These are phyloP conservation scores for Andrographis paniculata DNA, from an alignment of 305 asterid genomes.

Conservation along the genomic window DNA sequence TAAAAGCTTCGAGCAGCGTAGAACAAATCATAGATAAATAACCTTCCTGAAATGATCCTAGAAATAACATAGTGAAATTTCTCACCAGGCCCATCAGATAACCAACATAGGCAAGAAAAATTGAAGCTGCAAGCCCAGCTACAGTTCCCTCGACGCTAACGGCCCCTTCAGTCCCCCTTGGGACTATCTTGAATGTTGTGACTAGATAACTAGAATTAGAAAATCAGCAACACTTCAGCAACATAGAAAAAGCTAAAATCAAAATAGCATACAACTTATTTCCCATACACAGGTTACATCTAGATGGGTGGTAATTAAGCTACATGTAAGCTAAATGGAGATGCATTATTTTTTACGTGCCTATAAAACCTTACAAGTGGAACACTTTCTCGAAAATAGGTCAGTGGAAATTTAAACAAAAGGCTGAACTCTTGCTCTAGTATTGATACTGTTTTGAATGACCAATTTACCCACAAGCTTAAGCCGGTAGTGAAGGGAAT, in stretches of 20 bases:
- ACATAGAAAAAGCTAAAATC: neutral
- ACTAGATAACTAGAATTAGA: constrained; percentile 52
- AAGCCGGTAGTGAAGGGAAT: too few relatives aligned
- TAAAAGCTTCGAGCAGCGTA: neutral
- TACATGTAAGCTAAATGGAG: too few relatives aligned
- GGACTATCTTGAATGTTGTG: constrained; percentile 82
- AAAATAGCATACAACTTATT: neutral
- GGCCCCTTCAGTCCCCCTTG: constrained; percentile 96
- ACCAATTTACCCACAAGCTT: too few relatives aligned
- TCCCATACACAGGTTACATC: too few relatives aligned
- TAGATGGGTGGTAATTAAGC: too few relatives aligned
- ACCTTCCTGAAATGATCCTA: neutral
- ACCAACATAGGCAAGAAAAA: constrained; percentile 70
- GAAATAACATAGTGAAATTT: neutral
- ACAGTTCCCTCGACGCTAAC: constrained; percentile 86
- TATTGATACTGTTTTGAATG: too few relatives aligned
- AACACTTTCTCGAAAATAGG: too few relatives aligned
- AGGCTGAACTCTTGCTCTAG: too few relatives aligned
- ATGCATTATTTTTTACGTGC: too few relatives aligned
- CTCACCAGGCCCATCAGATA: constrained; percentile 55
- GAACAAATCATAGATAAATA: neutral
- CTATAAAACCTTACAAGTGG: too few relatives aligned
- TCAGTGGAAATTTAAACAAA: too few relatives aligned
- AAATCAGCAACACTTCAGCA: neutral
- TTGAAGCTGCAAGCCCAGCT: constrained; percentile 74